Evolutionary conservation across 441 rosid genomes (phyloP).

Genomic region (Pelargonium myrrhifolium): DNA sequence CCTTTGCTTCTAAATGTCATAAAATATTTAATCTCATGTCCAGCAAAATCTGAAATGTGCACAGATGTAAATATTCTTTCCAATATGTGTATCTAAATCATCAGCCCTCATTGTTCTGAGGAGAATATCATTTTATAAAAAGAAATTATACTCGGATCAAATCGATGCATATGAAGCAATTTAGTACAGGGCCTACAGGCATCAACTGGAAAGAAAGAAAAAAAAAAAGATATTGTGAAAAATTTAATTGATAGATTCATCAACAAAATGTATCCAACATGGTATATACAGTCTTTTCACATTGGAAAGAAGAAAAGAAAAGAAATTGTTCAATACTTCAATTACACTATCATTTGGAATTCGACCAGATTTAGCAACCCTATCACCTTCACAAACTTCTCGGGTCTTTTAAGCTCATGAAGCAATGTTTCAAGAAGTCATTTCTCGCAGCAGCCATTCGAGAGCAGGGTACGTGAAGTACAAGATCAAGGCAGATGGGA

Average conservation of each 20-base stretch:
- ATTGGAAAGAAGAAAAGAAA: background rate
- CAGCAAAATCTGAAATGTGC: slow-evolving; percentile 15
- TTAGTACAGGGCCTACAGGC: too few relatives aligned
- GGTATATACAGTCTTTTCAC: background rate
- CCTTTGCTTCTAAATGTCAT: slow-evolving; percentile 41
- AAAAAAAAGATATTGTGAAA: too few relatives aligned
- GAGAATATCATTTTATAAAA: too few relatives aligned
- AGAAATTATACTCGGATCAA: too few relatives aligned
- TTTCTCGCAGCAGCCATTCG: slow-evolving; percentile 23
- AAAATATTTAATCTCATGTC: background rate
- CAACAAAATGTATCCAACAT: background rate
- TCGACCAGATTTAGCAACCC: background rate
- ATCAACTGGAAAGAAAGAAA: too few relatives aligned
- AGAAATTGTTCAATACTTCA: background rate
- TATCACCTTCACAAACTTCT: background rate
- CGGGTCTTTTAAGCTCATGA: background rate
- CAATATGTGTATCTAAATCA: slow-evolving; percentile 6
- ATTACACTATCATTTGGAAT: background rate
- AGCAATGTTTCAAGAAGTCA: slow-evolving; percentile 15
- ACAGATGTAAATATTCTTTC: slow-evolving; percentile 10
- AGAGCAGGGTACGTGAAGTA: slow-evolving; percentile 23
- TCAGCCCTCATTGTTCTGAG: too few relatives aligned
- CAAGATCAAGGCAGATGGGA: slow-evolving; percentile 24
- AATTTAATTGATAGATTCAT: background rate
- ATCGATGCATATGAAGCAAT: too few relatives aligned